Evolutionary conservation across 1,139 yeast genomes (phyloP).

Genomic region (Chernovozyma aurita): DNA sequence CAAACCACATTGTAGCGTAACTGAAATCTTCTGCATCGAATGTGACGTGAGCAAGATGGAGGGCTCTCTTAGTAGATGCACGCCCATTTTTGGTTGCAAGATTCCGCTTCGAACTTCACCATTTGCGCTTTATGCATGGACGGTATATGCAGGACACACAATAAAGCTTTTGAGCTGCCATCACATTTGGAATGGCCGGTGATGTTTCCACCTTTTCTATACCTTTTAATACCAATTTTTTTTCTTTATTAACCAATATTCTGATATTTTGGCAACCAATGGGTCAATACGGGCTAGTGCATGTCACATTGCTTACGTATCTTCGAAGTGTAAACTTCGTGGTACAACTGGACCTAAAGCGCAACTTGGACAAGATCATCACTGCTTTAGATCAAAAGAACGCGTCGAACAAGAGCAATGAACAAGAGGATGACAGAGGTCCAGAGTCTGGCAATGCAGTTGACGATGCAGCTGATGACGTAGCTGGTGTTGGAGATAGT

Average conservation of each 20-base stretch:
- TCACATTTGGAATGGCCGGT: background rate
- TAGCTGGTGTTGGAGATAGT: too few species aligned
- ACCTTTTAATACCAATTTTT: background rate
- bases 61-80: too few species aligned
- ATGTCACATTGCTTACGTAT: conserved; percentile 6
- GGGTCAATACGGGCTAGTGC: conserved; percentile 2
- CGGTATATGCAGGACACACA: too few species aligned
- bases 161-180: too few species aligned
- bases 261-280: too few species aligned
- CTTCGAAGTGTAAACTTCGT: conserved; percentile 4
- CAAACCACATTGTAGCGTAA: too few species aligned
- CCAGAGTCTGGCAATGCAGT: background rate
- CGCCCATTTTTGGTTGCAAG: too few species aligned
- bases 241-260: background rate
- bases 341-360: background rate
- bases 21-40: too few species aligned
- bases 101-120: too few species aligned
- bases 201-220: background rate
- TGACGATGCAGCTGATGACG: background rate
- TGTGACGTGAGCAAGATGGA: too few species aligned
- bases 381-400: background rate
- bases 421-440: background rate
- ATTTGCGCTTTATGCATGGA: too few species aligned
- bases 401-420: background rate
- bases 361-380: background rate